These are phyloP conservation scores for Starmera dryadoides DNA, from an alignment of 805 yeast genomes.

Conservation along the genomic window DNA sequence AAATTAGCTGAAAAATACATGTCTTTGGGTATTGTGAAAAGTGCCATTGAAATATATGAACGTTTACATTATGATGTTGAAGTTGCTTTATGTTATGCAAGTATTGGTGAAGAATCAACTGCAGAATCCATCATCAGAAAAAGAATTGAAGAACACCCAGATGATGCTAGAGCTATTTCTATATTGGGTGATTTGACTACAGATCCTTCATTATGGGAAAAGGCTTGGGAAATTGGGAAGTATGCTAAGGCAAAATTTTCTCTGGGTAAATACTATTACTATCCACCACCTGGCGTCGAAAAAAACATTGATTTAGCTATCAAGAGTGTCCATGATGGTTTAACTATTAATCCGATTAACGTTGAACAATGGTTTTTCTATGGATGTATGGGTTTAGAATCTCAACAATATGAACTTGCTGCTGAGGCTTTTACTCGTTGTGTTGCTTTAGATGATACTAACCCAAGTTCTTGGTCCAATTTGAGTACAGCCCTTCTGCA, in stretches of 20 bases:
- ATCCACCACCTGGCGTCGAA: constrained; percentile 54
- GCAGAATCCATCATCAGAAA: constrained; percentile 55
- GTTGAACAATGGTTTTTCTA: constrained; percentile 86
- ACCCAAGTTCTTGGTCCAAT: constrained; percentile 85
- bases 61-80: constrained; percentile 71
- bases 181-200: constrained; percentile 80
- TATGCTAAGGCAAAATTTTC: constrained; percentile 85
- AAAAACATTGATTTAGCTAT: constrained; percentile 50
- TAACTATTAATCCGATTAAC: constrained; percentile 64
- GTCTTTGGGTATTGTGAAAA: constrained; percentile 75
- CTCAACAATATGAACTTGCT: constrained; percentile 63
- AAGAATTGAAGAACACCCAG: constrained; percentile 50
- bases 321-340: constrained; percentile 65
- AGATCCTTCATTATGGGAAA: constrained; percentile 71
- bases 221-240: constrained; percentile 81
- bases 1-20: constrained; percentile 79
- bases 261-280: constrained; percentile 63
- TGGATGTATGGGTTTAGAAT: constrained; percentile 83
- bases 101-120: constrained; percentile 63
- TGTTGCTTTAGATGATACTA: constrained; percentile 75
- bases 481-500: constrained; percentile 73
- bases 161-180: constrained; percentile 77
- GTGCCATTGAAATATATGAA: constrained; percentile 86
- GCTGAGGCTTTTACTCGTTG: constrained; percentile 91
- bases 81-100: constrained; percentile 85